A percentile compares a stretch with the other conserved stretches of the same genome.
These are phyloP conservation scores for Cyamopsis tetragonoloba DNA, from an alignment of 306 rosid genomes.

Conservation along the genomic window DNA sequence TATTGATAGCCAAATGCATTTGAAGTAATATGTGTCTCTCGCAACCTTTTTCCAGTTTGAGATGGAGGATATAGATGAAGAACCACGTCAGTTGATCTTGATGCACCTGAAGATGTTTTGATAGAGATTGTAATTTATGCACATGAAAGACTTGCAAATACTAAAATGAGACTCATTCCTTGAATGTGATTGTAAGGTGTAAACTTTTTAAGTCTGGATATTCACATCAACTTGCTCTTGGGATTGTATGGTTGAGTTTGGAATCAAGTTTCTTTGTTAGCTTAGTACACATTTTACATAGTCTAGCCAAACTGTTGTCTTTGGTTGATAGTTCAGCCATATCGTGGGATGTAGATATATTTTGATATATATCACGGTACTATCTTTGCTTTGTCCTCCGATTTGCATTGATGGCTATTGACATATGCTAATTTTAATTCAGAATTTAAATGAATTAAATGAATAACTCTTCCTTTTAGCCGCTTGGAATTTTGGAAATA, in stretches of 20 bases:
- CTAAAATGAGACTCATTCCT: too few relatives aligned
- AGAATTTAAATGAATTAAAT: neutral
- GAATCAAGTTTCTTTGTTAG: neutral
- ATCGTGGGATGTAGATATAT: neutral
- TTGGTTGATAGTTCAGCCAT: slow-evolving; percentile 1
- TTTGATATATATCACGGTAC: neutral
- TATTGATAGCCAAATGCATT: neutral
- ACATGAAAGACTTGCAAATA: too few relatives aligned
- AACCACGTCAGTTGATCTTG: too few relatives aligned
- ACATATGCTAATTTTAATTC: neutral
- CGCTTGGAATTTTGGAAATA: neutral
- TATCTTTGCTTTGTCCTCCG: neutral
- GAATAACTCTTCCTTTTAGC: slow-evolving; percentile 9
- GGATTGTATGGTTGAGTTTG: slow-evolving; percentile 12
- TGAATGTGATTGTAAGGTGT: neutral
- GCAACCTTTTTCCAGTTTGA: slow-evolving; percentile 58
- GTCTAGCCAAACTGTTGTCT: neutral
- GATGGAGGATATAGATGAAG: too few relatives aligned
- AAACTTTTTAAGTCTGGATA: neutral
- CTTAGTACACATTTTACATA: slow-evolving; percentile 3
- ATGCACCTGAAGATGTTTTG: too few relatives aligned
- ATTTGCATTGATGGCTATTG: neutral
- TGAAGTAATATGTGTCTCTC: slow-evolving; percentile 14
- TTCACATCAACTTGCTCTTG: neutral
- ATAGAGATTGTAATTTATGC: too few relatives aligned